A percentile compares a stretch with the other conserved stretches of the same genome.
These are phyloP conservation scores for Apiospora hydei DNA, from an alignment of 2,329 filamentous ascomycete genomes.

Conservation along the genomic window DNA sequence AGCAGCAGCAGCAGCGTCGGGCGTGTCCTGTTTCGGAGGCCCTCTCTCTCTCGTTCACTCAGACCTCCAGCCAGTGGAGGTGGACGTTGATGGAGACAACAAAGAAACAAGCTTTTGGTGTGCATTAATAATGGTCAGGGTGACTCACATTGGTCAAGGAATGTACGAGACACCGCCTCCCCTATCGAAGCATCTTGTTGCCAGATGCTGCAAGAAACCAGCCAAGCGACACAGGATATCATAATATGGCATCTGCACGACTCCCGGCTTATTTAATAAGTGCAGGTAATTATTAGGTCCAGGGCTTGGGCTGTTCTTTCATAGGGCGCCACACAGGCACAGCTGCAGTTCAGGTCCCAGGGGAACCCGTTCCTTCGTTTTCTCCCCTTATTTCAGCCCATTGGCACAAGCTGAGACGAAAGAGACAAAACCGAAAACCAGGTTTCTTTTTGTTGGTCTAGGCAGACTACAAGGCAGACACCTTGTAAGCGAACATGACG, in stretches of 20 bases:
- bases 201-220: not conserved
- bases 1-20: not conserved
- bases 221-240: not conserved
- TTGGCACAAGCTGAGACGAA: too few relatives aligned
- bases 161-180: not conserved
- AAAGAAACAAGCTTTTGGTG: not conserved
- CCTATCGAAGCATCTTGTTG: not conserved
- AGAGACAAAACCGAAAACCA: not conserved
- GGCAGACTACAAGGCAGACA: not conserved
- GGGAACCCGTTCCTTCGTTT: not conserved
- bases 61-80: not conserved
- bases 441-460: not conserved
- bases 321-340: not conserved
- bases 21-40: not conserved
- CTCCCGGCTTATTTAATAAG: not conserved
- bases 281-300: not conserved
- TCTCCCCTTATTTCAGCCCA: not conserved
- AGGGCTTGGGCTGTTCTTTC: not conserved
- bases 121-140: not conserved
- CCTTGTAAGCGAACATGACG: not conserved
- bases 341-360: not conserved
- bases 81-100: not conserved
- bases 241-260: not conserved
- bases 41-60: not conserved
- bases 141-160: not conserved